Evolutionary conservation across 257 asterid species (phyloP).

Genomic region (Jacaranda copaia): DNA sequence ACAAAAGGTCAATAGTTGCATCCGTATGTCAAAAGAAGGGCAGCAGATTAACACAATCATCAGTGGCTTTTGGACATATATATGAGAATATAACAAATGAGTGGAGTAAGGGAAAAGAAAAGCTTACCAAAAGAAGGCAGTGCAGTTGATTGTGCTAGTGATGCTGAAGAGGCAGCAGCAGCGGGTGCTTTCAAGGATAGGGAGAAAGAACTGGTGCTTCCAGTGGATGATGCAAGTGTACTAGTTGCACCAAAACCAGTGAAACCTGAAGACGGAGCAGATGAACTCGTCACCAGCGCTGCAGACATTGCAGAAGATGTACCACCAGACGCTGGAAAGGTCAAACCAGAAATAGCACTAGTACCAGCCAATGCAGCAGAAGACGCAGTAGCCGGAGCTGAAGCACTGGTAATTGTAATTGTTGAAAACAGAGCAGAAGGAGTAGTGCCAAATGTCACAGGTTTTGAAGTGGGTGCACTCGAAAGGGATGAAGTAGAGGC

Average conservation of each 20-base stretch:
- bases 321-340: conserved; percentile 48
- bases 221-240: conserved; percentile 47
- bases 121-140: conserved; percentile 59
- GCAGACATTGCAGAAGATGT: conserved; percentile 46
- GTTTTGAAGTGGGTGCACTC: conserved; percentile 52
- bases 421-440: conserved; percentile 65
- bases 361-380: conserved; percentile 47
- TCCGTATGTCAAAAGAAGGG: neutral
- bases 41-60: neutral
- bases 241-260: conserved; percentile 53
- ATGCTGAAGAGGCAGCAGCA: conserved; percentile 49
- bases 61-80: neutral
- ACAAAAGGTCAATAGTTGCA: neutral
- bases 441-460: conserved; percentile 48
- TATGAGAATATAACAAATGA: neutral
- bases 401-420: conserved; percentile 50
- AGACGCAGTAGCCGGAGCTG: conserved; percentile 43
- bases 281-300: conserved; percentile 38
- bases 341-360: conserved; percentile 43
- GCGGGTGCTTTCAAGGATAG: conserved; percentile 50
- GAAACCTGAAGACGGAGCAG: conserved; percentile 53
- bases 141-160: conserved; percentile 59
- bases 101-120: conserved; percentile 18
- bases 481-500: conserved; percentile 49
- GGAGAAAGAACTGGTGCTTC: conserved; percentile 48